Evolutionary conservation across 1,139 yeast species (phyloP).

Genomic region (Candida sojae): DNA sequence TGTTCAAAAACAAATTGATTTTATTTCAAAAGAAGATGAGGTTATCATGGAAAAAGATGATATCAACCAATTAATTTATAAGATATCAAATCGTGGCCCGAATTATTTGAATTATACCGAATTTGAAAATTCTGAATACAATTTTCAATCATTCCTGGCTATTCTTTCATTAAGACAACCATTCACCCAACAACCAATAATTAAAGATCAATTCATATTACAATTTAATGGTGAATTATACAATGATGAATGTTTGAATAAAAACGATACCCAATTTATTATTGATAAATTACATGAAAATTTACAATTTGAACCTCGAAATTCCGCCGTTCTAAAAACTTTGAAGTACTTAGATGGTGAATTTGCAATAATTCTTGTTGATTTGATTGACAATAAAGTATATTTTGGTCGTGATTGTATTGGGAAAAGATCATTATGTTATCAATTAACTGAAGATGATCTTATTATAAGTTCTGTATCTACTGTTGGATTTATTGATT

Average conservation of each 20-base stretch:
- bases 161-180: conserved; percentile 81
- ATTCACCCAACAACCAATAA: conserved; percentile 67
- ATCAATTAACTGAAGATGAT: conserved; percentile 26
- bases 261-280: conserved; percentile 38
- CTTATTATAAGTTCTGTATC: conserved; percentile 53
- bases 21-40: conserved; percentile 16
- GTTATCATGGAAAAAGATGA: conserved; percentile 4
- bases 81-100: conserved; percentile 57
- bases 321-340: conserved; percentile 30
- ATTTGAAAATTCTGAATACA: conserved; percentile 13
- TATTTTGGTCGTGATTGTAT: conserved; percentile 84
- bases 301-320: conserved; percentile 13
- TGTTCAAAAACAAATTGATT: conserved; percentile 18
- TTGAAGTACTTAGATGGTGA: conserved; percentile 68
- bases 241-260: conserved; percentile 47
- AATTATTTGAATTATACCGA: conserved; percentile 34
- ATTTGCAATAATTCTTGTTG: conserved; percentile 66
- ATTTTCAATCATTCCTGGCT: conserved; percentile 55
- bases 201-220: conserved; percentile 29
- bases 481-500: conserved; percentile 43
- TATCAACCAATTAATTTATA: conserved; percentile 31
- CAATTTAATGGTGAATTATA: conserved; percentile 93
- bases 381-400: conserved; percentile 32
- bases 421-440: conserved; percentile 79
- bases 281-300: conserved; percentile 20